phyloP scores from a whole-genome alignment of 2,329 filamentous ascomycete species.

The Xylariaceae sp. region DNA sequence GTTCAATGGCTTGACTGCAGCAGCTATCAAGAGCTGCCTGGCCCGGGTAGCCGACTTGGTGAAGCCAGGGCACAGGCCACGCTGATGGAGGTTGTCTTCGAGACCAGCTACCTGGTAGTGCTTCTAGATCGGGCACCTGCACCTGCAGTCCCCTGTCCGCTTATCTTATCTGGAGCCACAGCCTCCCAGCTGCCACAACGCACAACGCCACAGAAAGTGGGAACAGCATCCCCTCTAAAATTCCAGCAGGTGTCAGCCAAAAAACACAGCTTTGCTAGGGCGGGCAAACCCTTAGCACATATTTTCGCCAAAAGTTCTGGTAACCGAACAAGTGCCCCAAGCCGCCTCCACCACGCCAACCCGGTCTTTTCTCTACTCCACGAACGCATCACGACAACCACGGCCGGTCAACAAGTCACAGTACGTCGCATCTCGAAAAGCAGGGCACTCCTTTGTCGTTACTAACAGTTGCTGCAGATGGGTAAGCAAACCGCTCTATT shows the following conservation, averaged over 20 bases:
- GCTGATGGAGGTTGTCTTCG: too few species aligned
- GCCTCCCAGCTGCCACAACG: neutral
- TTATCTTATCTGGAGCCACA: slow-evolving; percentile 8
- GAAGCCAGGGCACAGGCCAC: too few species aligned
- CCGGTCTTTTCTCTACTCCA: slow-evolving; percentile 24
- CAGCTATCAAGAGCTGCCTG: too few species aligned
- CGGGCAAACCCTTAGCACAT: slow-evolving; percentile 33
- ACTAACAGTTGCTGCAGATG: slow-evolving; percentile 29
- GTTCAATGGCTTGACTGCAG: too few species aligned
- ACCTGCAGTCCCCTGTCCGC: too few species aligned
- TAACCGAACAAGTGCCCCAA: slow-evolving; percentile 26
- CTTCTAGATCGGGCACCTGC: too few species aligned
- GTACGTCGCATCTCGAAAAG: slow-evolving; percentile 40
- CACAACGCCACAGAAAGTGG: slow-evolving; percentile 2
- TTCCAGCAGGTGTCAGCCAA: slow-evolving; percentile 17
- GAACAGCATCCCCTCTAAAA: neutral
- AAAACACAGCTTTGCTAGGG: slow-evolving; percentile 25
- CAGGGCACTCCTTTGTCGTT: slow-evolving; percentile 1
- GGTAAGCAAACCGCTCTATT: slow-evolving; percentile 27
- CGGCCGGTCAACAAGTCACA: slow-evolving; percentile 44
- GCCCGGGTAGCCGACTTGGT: too few species aligned
- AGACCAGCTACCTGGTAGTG: too few species aligned
- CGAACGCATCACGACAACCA: slow-evolving; percentile 38
- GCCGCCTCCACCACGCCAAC: slow-evolving; percentile 24
- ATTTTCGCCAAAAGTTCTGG: slow-evolving; percentile 30